These are phyloP conservation scores for Lathyrus sativus DNA, from an alignment of 306 rosid genomes.

Conservation along the genomic window DNA sequence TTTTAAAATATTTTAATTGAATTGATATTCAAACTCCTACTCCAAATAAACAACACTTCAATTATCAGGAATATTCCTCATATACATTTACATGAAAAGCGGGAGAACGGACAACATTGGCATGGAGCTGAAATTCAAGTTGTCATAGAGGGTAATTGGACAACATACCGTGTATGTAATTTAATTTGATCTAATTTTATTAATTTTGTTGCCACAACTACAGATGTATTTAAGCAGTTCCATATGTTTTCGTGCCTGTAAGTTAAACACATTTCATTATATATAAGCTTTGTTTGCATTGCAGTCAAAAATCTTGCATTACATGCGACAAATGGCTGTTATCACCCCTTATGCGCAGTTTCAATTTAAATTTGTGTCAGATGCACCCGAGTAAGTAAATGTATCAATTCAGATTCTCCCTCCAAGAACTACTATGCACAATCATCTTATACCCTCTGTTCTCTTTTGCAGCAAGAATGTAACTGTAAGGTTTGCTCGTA, in stretches of 20 bases:
- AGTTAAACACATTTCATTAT: slow-evolving; percentile 3
- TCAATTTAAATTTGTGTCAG: slow-evolving; percentile 81
- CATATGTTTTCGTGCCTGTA: slow-evolving; percentile 34
- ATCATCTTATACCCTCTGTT: slow-evolving; percentile 36
- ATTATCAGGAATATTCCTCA: slow-evolving; percentile 88
- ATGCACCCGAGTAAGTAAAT: slow-evolving; percentile 71
- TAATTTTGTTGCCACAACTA: slow-evolving; percentile 30
- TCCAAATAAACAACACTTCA: slow-evolving; percentile 34
- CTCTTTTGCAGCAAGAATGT: slow-evolving; percentile 74
- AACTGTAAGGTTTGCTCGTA: slow-evolving; percentile 80
- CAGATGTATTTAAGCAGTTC: slow-evolving; percentile 11
- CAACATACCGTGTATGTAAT: slow-evolving; percentile 83
- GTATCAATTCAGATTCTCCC: slow-evolving; percentile 36
- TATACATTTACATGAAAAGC: slow-evolving; percentile 81
- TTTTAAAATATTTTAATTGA: slow-evolving; percentile 23
- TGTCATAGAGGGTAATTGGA: slow-evolving; percentile 98
- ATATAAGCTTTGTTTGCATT: slow-evolving; percentile 41
- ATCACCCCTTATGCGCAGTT: slow-evolving; percentile 61
- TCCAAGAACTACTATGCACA: slow-evolving; percentile 5
- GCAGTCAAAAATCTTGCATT: slow-evolving; percentile 95
- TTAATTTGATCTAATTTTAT: slow-evolving; percentile 23
- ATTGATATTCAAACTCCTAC: slow-evolving; percentile 30
- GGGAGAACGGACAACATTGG: slow-evolving; percentile 69
- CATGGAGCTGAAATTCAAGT: slow-evolving; percentile 98
- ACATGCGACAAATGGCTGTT: slow-evolving; percentile 86